Evolutionary conservation across 495 filamentous ascomycete species (phyloP).

Genomic region (Neurospora sp.): DNA sequence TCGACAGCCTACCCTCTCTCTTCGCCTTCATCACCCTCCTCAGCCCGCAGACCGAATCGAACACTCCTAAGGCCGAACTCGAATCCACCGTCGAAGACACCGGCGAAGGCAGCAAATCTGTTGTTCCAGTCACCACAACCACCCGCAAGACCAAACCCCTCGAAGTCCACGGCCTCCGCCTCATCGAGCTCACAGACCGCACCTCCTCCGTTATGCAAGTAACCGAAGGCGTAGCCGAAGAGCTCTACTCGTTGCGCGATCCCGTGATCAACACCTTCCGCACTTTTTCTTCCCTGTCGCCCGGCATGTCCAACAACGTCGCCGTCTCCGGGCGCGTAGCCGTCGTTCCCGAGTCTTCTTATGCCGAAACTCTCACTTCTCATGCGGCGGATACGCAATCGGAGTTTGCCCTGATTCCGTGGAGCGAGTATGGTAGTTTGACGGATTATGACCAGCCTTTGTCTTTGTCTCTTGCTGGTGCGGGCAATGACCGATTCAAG

Average conservation of each 20-base stretch:
- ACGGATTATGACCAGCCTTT: slow-evolving; percentile 45
- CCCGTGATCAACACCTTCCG: slow-evolving; percentile 88
- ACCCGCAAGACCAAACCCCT: slow-evolving; percentile 40
- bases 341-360: slow-evolving; percentile 65
- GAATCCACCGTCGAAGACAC: slow-evolving; percentile 3
- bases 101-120: slow-evolving; percentile 7
- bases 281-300: slow-evolving; percentile 64
- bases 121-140: slow-evolving; percentile 8
- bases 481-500: slow-evolving; percentile 38
- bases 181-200: slow-evolving; percentile 86
- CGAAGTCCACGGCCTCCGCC: slow-evolving; percentile 74
- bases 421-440: slow-evolving; percentile 75
- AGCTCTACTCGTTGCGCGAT: slow-evolving; percentile 59
- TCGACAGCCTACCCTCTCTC: slow-evolving; percentile 80
- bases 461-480: slow-evolving; percentile 26
- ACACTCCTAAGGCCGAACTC: slow-evolving; percentile 4
- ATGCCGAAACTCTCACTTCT: slow-evolving; percentile 61
- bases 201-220: slow-evolving; percentile 94
- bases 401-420: slow-evolving; percentile 81
- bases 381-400: slow-evolving; percentile 58
- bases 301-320: slow-evolving; percentile 47
- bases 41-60: slow-evolving; percentile 34
- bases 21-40: slow-evolving; percentile 79
- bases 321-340: slow-evolving; percentile 72
- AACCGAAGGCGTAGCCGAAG: slow-evolving; percentile 55